These are phyloP conservation scores for Xylariaceae sp. DNA, from an alignment of 2,329 filamentous ascomycete genomes.

Conservation along the genomic window DNA sequence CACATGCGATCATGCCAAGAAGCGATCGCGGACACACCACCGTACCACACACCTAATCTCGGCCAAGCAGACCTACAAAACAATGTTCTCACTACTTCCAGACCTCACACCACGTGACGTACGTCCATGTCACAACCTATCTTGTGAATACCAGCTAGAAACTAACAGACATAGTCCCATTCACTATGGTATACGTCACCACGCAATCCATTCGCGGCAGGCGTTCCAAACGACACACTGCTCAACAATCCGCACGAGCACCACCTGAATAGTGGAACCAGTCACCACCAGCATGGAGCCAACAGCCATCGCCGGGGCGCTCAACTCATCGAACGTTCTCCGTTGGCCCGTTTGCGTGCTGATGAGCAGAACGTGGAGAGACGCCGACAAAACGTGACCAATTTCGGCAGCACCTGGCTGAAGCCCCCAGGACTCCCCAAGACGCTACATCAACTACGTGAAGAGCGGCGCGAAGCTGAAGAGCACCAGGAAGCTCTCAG, in stretches of 20 bases:
- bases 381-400: slow-evolving; percentile 77
- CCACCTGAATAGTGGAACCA: slow-evolving; percentile 20
- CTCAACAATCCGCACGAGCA: slow-evolving; percentile 25
- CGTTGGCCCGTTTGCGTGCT: slow-evolving; percentile 65
- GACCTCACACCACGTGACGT: slow-evolving; percentile 70
- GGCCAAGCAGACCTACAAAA: not conserved
- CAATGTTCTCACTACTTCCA: slow-evolving; percentile 63
- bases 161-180: slow-evolving; percentile 55
- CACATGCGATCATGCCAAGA: too few species aligned
- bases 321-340: slow-evolving; percentile 54
- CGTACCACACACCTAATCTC: not conserved
- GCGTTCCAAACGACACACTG: slow-evolving; percentile 35
- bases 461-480: slow-evolving; percentile 84
- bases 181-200: slow-evolving; percentile 71
- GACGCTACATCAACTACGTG: slow-evolving; percentile 83
- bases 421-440: slow-evolving; percentile 84
- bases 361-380: slow-evolving; percentile 77
- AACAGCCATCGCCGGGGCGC: slow-evolving; percentile 25
- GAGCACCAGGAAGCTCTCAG: slow-evolving; percentile 76
- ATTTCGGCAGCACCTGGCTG: slow-evolving; percentile 88
- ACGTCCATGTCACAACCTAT: slow-evolving; percentile 30
- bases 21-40: too few species aligned
- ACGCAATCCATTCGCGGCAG: slow-evolving; percentile 44
- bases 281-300: slow-evolving; percentile 29
- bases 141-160: not conserved